Base-by-base conservation (phyloP, 192 early-diverging fungal species). In the Ramicandelaber brevisporus region DNA sequence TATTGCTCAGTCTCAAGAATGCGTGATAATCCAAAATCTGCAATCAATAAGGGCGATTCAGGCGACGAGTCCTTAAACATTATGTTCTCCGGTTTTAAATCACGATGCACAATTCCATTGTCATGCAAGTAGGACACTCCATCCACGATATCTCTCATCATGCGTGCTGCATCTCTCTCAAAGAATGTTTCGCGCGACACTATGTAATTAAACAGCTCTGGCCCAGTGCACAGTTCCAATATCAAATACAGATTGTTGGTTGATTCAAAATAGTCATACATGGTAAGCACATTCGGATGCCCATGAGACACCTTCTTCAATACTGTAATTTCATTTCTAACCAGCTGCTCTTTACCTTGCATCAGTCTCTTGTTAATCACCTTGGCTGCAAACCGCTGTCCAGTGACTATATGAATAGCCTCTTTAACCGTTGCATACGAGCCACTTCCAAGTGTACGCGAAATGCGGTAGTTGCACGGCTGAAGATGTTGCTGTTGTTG, bases 191-290 rank as follows among this genome's bases (percentile, higher is more conserved):
- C 68, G 53, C 63, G 61, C 27, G 46, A 58, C 40, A 47, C 65
- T 30, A 97, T 77, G 18, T 76, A 57, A 38, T 92, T 78, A 46
- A 92, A 93, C 16, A 98, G 51, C 50, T 98, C 92, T 14, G 88
- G 88, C 18, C 92, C 92, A 4, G 59, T 61, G 17, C 68, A 74
- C 26, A 73, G 46, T 37, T 80, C 79, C 5, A 65, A 77, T 8
- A 84, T 63, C 20, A 84, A 36, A 34, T 84, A 84, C 24, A 73
- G 63, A 44, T 73, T 75, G 41, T 72, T 57, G 1, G 61, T 30
- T 0, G 80, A 77, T 35, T 80, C 73, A 43, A 85, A 85, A 56
- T 73, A 74, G 45, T 85, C 80, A 7, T 59, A 44, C 9, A 80
- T 46, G 10, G 61, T 65, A 7, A 79, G 42, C 21, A 85, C 56